These are phyloP conservation scores for Schizochytrium sp. DNA, from an alignment of 108 stramenopile genomes.

Conservation along the genomic window DNA sequence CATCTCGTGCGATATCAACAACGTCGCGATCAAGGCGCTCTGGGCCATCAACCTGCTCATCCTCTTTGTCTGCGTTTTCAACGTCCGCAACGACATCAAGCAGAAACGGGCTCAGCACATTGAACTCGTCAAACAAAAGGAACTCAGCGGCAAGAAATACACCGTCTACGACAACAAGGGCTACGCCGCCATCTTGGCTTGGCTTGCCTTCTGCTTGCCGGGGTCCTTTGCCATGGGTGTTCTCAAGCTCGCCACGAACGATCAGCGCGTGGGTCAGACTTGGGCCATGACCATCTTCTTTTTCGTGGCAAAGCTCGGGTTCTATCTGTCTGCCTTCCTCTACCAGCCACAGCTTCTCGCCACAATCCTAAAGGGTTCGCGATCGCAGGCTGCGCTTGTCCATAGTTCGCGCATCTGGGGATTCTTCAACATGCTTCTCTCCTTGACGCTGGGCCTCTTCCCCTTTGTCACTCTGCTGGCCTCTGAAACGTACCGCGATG, in stretches of 20 bases:
- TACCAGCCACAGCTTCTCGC: background rate
- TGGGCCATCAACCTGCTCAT: background rate
- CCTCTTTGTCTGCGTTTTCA: background rate
- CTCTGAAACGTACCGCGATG: background rate
- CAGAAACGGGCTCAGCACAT: background rate
- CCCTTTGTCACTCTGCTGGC: background rate
- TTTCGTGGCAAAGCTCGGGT: background rate
- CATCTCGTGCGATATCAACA: background rate
- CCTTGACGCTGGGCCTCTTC: background rate
- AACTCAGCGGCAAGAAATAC: background rate
- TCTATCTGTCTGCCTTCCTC: background rate
- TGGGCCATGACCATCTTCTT: background rate
- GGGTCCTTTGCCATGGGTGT: background rate
- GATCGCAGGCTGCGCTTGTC: background rate
- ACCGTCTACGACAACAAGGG: background rate
- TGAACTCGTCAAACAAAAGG: background rate
- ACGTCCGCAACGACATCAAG: background rate
- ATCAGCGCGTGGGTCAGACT: background rate
- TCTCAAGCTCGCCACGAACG: background rate
- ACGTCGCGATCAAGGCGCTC: background rate
- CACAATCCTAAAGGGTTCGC: background rate
- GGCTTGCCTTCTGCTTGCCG: background rate
- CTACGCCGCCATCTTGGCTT: background rate
- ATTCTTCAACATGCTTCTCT: background rate
- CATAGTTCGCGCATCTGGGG: background rate